phyloP scores from a whole-genome alignment of 805 yeast genomes.

The Scheffersomyces stipitis region DNA sequence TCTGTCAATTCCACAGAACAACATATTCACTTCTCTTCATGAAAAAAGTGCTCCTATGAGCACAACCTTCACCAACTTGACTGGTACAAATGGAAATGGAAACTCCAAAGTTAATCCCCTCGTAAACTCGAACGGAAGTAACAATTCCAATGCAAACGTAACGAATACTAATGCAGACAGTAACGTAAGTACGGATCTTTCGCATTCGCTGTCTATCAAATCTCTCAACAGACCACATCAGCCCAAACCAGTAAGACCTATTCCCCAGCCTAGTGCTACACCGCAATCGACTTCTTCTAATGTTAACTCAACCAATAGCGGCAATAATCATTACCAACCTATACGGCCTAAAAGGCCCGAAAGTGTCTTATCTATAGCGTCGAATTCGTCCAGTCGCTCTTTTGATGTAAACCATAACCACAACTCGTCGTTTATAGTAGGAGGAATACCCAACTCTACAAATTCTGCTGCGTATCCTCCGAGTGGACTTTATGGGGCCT shows the following conservation, averaged over 20 bases:
- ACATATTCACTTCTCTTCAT: neutral
- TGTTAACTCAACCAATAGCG: constrained; percentile 1
- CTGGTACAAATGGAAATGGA: no score
- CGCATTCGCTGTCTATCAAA: constrained; percentile 2
- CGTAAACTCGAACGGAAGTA: neutral
- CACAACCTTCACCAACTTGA: neutral
- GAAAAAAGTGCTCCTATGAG: neutral
- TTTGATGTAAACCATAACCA: constrained; percentile 7
- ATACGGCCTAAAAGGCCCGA: constrained; percentile 38
- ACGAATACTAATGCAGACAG: neutral
- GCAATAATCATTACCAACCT: constrained; percentile 18
- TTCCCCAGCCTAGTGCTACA: constrained; percentile 7
- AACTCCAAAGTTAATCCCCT: neutral
- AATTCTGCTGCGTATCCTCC: constrained; percentile 16
- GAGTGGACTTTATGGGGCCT: constrained; percentile 3
- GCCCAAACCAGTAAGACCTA: constrained; percentile 22
- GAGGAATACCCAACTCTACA: constrained; percentile 12
- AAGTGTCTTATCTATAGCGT: constrained; percentile 39
- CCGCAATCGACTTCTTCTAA: constrained; percentile 3
- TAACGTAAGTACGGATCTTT: neutral
- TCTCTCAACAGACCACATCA: constrained; percentile 13
- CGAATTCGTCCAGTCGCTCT: constrained; percentile 31
- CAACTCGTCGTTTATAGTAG: constrained; percentile 8
- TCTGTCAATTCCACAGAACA: constrained; percentile 24
- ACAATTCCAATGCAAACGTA: neutral